Conservation (phyloP, 495 filamentous ascomycete species). For the Podospora bellae-mahoneyi region DNA sequence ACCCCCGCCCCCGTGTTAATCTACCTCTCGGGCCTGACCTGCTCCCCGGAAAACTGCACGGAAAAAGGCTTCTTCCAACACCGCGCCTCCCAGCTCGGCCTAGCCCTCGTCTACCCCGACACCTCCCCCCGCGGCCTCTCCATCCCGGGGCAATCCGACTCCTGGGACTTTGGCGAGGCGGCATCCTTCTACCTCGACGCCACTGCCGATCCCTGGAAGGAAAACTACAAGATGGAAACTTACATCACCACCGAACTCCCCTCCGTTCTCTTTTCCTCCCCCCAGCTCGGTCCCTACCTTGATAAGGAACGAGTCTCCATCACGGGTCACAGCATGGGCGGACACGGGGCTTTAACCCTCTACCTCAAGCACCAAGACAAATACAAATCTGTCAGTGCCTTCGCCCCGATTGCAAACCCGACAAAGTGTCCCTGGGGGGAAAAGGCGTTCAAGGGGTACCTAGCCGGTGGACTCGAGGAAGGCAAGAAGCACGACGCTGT, state of each 20-base stretch:
- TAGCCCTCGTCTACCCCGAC: conserved; percentile 91
- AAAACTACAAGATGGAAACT: conserved; percentile 86
- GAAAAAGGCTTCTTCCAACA: conserved; percentile 97
- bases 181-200: conserved; percentile 97
- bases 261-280: conserved; percentile 58
- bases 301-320: conserved; percentile 70
- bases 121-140: conserved; percentile 83
- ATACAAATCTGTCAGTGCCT: conserved; percentile 84
- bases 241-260: conserved; percentile 86
- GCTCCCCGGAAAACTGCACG: conserved; percentile 90
- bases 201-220: conserved; percentile 65
- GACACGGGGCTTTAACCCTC: conserved; percentile 88
- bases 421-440: conserved; percentile 84
- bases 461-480: conserved; percentile 62
- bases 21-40: conserved; percentile 92
- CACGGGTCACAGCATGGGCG: conserved; percentile 93
- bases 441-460: conserved; percentile 90
- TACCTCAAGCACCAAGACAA: conserved; percentile 85
- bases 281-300: conserved; percentile 56
- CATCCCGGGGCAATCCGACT: conserved; percentile 75
- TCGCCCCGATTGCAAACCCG: conserved; percentile 91
- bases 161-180: conserved; percentile 85
- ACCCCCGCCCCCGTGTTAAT: conserved; percentile 80
- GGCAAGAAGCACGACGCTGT: conserved; percentile 94
- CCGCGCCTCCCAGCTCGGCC: conserved; percentile 67